A percentile compares a stretch with the other conserved stretches of the same genome.
Conservation (phyloP, 2,329 filamentous ascomycete genomes). For the Pyricularia pennisetigena region DNA sequence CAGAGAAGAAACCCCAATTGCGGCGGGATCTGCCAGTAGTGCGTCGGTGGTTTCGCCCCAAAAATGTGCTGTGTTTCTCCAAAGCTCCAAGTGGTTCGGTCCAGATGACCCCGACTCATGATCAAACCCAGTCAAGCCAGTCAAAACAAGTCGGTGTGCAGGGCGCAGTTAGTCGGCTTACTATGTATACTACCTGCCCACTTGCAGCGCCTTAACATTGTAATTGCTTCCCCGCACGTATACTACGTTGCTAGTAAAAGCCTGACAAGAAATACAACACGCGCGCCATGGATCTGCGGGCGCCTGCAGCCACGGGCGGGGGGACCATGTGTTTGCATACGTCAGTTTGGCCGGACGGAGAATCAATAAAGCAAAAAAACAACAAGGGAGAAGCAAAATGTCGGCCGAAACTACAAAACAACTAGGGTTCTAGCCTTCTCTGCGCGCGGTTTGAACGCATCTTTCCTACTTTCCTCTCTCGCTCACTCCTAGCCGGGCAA, state of each 20-base stretch:
- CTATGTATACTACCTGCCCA: background rate
- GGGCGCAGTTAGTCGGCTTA: background rate
- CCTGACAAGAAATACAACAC: background rate
- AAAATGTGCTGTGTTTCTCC: background rate
- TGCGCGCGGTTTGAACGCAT: background rate
- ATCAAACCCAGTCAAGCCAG: background rate
- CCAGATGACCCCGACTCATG: background rate
- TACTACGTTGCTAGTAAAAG: background rate
- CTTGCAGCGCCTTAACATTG: background rate
- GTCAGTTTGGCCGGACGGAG: background rate
- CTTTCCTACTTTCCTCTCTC: background rate
- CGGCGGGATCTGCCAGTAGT: background rate
- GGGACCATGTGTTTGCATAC: background rate
- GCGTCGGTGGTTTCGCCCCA: background rate
- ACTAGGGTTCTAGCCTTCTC: background rate
- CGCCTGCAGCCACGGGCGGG: background rate
- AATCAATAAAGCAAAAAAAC: background rate
- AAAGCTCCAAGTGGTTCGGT: background rate
- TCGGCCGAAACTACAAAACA: background rate
- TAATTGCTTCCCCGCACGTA: background rate
- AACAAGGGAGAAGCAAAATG: background rate
- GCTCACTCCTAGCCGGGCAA: background rate
- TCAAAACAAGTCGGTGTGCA: background rate
- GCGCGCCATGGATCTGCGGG: background rate
- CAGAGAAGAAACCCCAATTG: background rate